Percentiles rank a stretch among this genome's conserved stretches.
phyloP scores from a whole-genome alignment of 768 basidiomycete species.

The Lanmaoa pseudosensibilis region DNA sequence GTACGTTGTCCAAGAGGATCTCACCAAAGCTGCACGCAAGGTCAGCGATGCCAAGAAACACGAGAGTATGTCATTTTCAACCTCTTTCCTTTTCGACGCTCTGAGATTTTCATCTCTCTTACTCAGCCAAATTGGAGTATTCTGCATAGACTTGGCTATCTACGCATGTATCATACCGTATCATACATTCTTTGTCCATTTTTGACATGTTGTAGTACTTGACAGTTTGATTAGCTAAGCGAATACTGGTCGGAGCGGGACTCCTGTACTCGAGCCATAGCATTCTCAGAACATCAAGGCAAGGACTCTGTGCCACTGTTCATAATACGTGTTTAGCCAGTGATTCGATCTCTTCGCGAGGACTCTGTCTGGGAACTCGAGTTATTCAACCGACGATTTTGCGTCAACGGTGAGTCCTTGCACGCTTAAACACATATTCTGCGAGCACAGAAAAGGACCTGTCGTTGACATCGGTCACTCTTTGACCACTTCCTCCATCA shows the following conservation, averaged over 20 bases:
- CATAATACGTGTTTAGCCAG: too few species aligned
- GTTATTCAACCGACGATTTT: neutral
- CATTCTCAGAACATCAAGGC: neutral
- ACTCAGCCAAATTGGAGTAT: constrained; percentile 45
- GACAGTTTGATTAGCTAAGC: constrained; percentile 15
- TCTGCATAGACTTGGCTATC: constrained; percentile 32
- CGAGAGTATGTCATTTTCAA: constrained; percentile 65
- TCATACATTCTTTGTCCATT: neutral
- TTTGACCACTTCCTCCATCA: neutral
- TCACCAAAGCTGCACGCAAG: constrained; percentile 95
- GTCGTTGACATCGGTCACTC: constrained; percentile 1
- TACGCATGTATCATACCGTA: constrained; percentile 27
- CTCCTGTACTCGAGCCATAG: too few species aligned
- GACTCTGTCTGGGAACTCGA: neutral
- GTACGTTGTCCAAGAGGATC: constrained; percentile 90
- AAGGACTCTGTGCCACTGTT: neutral
- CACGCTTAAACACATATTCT: neutral
- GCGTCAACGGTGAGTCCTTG: constrained; percentile 13
- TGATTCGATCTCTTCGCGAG: neutral
- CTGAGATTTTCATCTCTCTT: neutral
- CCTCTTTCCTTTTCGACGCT: neutral
- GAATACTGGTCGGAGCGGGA: neutral
- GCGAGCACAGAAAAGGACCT: neutral
- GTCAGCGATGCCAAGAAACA: constrained; percentile 97
- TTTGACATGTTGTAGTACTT: too few species aligned